phyloP scores from a whole-genome alignment of 2,329 filamentous ascomycete species.

The Ceratocystis albifundus region DNA sequence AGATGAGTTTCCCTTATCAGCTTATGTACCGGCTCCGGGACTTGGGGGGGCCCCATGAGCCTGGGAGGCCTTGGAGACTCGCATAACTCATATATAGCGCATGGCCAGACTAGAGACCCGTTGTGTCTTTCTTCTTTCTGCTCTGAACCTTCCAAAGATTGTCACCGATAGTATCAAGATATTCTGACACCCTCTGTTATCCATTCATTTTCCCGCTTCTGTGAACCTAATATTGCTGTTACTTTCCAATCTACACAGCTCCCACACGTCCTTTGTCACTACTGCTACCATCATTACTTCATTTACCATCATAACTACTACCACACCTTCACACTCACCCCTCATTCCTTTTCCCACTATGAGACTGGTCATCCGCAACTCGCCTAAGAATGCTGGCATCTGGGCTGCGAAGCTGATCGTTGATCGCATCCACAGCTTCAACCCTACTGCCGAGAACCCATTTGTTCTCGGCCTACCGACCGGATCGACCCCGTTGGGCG shows the following conservation, averaged over 20 bases:
- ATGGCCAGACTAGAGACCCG: background rate
- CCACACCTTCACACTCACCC: conserved; percentile 13
- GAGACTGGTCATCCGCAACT: conserved; percentile 74
- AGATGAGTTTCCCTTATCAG: background rate
- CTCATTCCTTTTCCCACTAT: conserved; percentile 37
- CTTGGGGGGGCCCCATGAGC: background rate
- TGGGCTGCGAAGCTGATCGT: conserved; percentile 77
- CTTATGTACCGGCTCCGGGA: background rate
- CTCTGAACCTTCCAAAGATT: background rate
- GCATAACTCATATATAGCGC: background rate
- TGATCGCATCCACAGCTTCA: conserved; percentile 67
- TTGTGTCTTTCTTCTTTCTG: background rate
- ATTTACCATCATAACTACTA: conserved; percentile 11
- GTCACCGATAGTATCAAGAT: background rate
- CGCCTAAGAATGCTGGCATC: conserved; percentile 54
- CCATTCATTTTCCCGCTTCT: too few relatives aligned
- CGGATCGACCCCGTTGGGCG: conserved; percentile 64
- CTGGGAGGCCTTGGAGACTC: background rate
- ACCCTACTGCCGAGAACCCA: conserved; percentile 57
- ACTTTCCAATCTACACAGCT: too few relatives aligned
- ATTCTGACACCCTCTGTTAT: too few relatives aligned
- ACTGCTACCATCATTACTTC: background rate
- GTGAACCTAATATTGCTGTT: too few relatives aligned
- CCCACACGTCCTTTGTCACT: background rate
- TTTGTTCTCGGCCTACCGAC: conserved; percentile 78